phyloP scores from a whole-genome alignment of 768 basidiomycete species.

The Termitomyces sp. region DNA sequence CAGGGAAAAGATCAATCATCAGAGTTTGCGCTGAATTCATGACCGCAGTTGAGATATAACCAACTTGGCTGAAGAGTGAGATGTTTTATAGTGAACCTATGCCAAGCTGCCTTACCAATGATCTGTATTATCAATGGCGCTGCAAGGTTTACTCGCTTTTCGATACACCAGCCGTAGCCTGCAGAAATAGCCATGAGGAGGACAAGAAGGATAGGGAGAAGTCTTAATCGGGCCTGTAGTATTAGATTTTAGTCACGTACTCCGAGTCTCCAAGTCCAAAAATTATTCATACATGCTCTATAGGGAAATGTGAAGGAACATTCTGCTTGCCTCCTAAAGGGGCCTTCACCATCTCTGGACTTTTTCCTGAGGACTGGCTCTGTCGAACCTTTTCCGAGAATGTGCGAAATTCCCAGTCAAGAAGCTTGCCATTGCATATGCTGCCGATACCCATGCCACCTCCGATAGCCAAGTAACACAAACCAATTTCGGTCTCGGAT shows the following conservation, averaged over 20 bases:
- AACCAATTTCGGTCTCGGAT: conserved; percentile 60
- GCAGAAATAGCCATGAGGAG: conserved; percentile 38
- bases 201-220: conserved; percentile 37
- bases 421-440: conserved; percentile 51
- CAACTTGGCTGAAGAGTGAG: conserved; percentile 37
- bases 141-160: conserved; percentile 44
- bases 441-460: conserved; percentile 66
- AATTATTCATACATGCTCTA: conserved; percentile 40
- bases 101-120: conserved; percentile 19
- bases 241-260: background rate
- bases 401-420: conserved; percentile 61
- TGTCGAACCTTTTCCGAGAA: conserved; percentile 30
- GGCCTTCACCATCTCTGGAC: conserved; percentile 3
- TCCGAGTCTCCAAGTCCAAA: background rate
- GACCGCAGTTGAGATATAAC: conserved; percentile 37
- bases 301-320: conserved; percentile 43
- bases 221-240: conserved; percentile 44
- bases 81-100: background rate
- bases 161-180: conserved; percentile 62
- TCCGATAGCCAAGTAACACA: conserved; percentile 78
- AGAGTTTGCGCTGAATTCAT: conserved; percentile 62
- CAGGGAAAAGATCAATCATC: conserved; percentile 61
- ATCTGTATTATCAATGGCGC: conserved; percentile 51
- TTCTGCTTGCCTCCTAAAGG: conserved; percentile 7
- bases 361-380: conserved; percentile 21